Base-by-base conservation (phyloP, 148 eudicot genomes). In the Beta vulgaris region DNA sequence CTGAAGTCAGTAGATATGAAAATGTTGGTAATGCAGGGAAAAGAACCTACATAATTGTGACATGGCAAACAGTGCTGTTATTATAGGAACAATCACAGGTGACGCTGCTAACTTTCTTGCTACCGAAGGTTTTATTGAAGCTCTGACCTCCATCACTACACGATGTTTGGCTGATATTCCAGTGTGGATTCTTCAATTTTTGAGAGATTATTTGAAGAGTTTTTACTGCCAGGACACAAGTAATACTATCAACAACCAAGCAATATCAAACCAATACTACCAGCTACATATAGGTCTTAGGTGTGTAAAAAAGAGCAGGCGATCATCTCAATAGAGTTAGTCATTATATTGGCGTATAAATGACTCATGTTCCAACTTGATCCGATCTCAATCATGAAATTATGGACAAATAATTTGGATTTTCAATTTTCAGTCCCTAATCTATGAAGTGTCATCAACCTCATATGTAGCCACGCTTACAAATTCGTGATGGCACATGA, bases 61-160 rank as follows among this genome's bases (percentile, higher is more conserved):
- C 89, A 68, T 91, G 98, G 84, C 96, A 89, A 71, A 87, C 83
- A 37, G 83, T 79, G 81, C 54, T 68, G 64, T 63, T 73, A 64
- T 60, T 84, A 68, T 80, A 87, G 10, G 87, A 74, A 83, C 94
- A 88, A 69, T 88, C 66, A 78, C 98, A 93, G 31, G 82, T 84
- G 37, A 92, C 82, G 15, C 78, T 76, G 86, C 92, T 88, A 36
- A 78, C 60, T 18, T 28, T 43, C 0, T 0, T 21, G 35, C 39
- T 9, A 14, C 43, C 1, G 1, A 68, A 78, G 25, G 42, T 62
- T 59, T 3, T 39, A 77, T 87, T 79, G 68, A 83, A 77, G 23
- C 78, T 83, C 43, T 15, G 71, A 65, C 48, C 61, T n/a, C 51
- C 73, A 48, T 73, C 63, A 37, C 12, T 76, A 83, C 97, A 92